A percentile compares a stretch with the other conserved stretches of the same genome.
phyloP scores from a whole-genome alignment of 2,329 filamentous ascomycete genomes.

The Diplodia scrobiculata region DNA sequence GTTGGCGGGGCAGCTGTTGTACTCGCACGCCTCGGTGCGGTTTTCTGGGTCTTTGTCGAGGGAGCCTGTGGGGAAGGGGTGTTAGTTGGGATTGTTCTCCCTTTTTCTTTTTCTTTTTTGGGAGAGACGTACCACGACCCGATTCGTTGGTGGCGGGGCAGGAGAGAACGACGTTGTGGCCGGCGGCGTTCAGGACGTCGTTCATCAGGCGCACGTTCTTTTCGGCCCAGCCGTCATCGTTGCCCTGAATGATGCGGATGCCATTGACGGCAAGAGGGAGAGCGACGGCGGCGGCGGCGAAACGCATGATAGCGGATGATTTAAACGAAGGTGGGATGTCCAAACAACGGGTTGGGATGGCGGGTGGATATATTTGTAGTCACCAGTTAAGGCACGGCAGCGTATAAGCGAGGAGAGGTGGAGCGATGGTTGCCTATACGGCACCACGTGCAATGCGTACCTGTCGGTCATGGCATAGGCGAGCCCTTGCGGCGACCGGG shows the following conservation, averaged over 20 bases:
- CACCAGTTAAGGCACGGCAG: neutral
- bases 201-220: constrained; percentile 65
- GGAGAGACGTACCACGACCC: constrained; percentile 54
- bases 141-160: constrained; percentile 68
- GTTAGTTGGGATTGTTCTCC: neutral
- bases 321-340: neutral
- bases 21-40: constrained; percentile 59
- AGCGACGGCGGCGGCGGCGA: constrained; percentile 27
- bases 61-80: constrained; percentile 52
- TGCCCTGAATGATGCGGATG: constrained; percentile 63
- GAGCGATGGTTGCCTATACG: constrained; percentile 6
- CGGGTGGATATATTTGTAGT: constrained; percentile 14
- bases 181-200: constrained; percentile 56
- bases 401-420: neutral
- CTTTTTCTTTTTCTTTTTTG: neutral
- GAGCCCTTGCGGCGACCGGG: neutral
- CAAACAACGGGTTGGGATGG: neutral
- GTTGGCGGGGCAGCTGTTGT: constrained; percentile 61
- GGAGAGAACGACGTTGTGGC: constrained; percentile 65
- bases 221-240: constrained; percentile 76
- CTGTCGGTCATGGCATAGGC: neutral
- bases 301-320: constrained; percentile 5
- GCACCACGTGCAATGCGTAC: constrained; percentile 5
- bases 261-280: constrained; percentile 41
- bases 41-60: constrained; percentile 52